These are phyloP conservation scores for Aspergillus sp. DNA, from an alignment of 2,329 filamentous ascomycete species.

Conservation along the genomic window DNA sequence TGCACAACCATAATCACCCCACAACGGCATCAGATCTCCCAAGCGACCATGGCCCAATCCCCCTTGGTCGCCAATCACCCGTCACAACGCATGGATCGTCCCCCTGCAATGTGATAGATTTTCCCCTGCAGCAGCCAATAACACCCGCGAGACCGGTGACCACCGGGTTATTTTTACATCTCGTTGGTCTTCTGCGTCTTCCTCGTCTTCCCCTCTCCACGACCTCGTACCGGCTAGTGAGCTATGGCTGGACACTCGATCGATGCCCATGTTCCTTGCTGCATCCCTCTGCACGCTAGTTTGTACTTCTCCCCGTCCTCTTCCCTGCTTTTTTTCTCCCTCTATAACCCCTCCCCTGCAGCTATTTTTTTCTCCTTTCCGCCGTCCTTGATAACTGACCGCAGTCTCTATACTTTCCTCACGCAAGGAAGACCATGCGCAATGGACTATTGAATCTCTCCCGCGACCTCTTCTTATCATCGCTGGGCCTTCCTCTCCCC, in stretches of 20 bases:
- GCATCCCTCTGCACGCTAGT: constrained; percentile 19
- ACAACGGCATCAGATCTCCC: neutral
- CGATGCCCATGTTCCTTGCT: constrained; percentile 12
- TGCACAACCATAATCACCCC: neutral
- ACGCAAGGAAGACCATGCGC: neutral
- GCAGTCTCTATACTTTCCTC: neutral
- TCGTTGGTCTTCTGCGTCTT: no score
- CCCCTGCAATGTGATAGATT: constrained; percentile 18
- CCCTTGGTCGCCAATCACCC: constrained; percentile 7
- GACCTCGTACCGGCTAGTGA: neutral
- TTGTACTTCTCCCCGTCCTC: constrained; percentile 5
- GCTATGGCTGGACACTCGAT: neutral
- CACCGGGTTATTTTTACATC: constrained; percentile 6
- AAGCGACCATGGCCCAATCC: neutral
- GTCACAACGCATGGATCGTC: constrained; percentile 5
- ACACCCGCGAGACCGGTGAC: neutral
- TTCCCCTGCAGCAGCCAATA: constrained; percentile 19
- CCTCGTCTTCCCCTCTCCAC: neutral
- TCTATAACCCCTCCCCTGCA: constrained; percentile 1
- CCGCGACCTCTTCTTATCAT: neutral
- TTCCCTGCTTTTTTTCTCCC: constrained; percentile 5
- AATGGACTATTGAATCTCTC: neutral
- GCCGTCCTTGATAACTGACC: constrained; percentile 4
- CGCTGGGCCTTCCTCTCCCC: neutral
- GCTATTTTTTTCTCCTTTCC: neutral